Percentiles rank a stretch among this genome's conserved stretches.
Conservation (phyloP, 352 stramenopile species). For the Peronospora belbahrii region DNA sequence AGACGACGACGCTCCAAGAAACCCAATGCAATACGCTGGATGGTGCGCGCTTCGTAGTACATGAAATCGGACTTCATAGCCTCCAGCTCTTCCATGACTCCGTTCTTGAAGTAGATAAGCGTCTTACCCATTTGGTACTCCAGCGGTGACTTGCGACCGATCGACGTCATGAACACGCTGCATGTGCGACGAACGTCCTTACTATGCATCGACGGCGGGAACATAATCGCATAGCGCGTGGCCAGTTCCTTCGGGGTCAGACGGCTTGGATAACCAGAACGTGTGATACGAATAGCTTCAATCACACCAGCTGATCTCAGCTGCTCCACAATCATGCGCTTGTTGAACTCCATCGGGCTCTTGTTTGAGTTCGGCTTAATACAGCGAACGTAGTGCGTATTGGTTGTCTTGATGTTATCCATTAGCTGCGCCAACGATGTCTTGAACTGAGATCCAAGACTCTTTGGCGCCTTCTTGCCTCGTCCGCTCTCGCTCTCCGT, state of each 20-base stretch:
- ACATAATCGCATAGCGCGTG: conserved; percentile 84
- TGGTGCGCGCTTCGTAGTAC: conserved; percentile 83
- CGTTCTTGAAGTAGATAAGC: conserved; percentile 94
- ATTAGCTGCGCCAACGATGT: conserved; percentile 72
- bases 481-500: conserved; percentile 31
- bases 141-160: conserved; percentile 73
- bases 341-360: conserved; percentile 79
- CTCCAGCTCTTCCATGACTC: conserved; percentile 92
- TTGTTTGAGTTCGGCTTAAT: conserved; percentile 88
- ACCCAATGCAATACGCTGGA: conserved; percentile 73
- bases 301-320: conserved; percentile 88
- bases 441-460: conserved; percentile 81
- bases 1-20: conserved; percentile 75
- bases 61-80: conserved; percentile 89
- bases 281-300: conserved; percentile 88
- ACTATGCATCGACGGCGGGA: conserved; percentile 82
- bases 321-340: conserved; percentile 88
- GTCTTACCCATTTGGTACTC: conserved; percentile 91
- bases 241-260: conserved; percentile 79
- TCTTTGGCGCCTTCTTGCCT: conserved; percentile 60
- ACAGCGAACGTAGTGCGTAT: conserved; percentile 84
- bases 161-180: conserved; percentile 72
- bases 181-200: conserved; percentile 70
- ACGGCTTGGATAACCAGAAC: conserved; percentile 88
- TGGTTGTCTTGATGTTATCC: conserved; percentile 81